Evolutionary conservation across 805 yeast genomes (phyloP).

Genomic region (Zygosaccharomyces siamensis): DNA sequence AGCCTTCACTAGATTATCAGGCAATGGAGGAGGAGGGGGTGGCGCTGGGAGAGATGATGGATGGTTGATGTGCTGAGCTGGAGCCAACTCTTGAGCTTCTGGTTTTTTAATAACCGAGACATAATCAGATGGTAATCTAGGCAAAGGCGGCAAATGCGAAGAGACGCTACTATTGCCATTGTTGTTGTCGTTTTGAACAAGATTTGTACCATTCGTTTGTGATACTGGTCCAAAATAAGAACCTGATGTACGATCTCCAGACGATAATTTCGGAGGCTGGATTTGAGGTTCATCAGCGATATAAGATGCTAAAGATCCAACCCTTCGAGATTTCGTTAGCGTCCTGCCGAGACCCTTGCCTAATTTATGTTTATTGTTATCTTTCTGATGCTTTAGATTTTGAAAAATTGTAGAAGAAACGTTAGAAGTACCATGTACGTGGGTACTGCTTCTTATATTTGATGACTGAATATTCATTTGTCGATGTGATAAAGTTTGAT

Average conservation of each 20-base stretch:
- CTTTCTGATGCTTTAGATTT: constrained; percentile 11
- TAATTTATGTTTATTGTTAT: constrained; percentile 1
- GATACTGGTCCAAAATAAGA: not conserved
- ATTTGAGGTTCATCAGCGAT: not conserved
- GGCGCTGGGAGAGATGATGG: too few relatives aligned
- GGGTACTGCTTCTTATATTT: constrained; percentile 13
- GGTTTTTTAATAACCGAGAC: not conserved
- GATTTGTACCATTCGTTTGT: not conserved
- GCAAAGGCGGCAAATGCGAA: not conserved
- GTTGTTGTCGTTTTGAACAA: not conserved
- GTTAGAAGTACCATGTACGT: constrained; percentile 1
- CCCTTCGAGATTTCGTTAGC: constrained; percentile 22
- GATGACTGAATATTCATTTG: constrained; percentile 5
- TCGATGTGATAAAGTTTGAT: constrained; percentile 20
- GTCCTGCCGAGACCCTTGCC: constrained; percentile 7
- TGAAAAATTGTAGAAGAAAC: constrained; percentile 17
- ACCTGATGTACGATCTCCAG: not conserved
- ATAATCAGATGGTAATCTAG: not conserved
- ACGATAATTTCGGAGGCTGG: not conserved
- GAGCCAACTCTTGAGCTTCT: constrained; percentile 12
- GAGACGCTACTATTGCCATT: not conserved
- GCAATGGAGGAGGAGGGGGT: constrained; percentile 20
- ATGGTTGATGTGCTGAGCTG: not conserved
- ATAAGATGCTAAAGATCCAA: constrained; percentile 23
- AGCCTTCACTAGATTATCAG: constrained; percentile 2